Evolutionary conservation across 78 protist genomes (phyloP).

Genomic region (Isochrysis galbana): DNA sequence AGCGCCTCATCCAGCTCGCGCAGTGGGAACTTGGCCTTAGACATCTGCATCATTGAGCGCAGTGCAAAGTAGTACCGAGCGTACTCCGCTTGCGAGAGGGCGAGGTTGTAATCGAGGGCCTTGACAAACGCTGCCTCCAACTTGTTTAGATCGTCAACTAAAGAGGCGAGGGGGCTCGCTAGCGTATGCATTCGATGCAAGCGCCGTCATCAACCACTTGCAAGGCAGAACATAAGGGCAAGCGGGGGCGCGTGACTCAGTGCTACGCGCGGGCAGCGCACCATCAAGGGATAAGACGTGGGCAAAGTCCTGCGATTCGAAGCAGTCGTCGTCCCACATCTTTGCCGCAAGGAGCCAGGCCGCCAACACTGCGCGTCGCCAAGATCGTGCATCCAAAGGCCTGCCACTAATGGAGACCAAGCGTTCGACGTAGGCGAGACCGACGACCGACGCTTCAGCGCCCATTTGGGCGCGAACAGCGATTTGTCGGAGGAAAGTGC

Average conservation of each 20-base stretch:
- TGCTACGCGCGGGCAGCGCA: no score
- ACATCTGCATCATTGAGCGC: not conserved
- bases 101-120: not conserved
- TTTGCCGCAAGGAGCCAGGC: not conserved
- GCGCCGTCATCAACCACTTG: no score
- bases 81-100: not conserved
- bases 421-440: conserved; percentile 2
- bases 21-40: not conserved
- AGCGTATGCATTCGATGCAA: no score
- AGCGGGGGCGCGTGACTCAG: no score
- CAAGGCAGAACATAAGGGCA: no score
- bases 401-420: not conserved
- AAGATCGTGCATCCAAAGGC: not conserved
- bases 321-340: conserved; percentile 26
- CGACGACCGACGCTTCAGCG: conserved; percentile 5
- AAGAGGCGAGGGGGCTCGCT: not conserved
- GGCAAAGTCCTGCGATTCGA: not conserved
- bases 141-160: not conserved
- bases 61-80: conserved; percentile 14
- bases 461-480: conserved; percentile 7
- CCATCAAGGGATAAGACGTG: no score
- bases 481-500: no score
- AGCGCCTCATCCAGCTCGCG: not conserved
- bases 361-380: not conserved
- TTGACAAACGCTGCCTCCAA: not conserved